Conservation (phyloP, 768 basidiomycete genomes). For the Suillus placidus region DNA sequence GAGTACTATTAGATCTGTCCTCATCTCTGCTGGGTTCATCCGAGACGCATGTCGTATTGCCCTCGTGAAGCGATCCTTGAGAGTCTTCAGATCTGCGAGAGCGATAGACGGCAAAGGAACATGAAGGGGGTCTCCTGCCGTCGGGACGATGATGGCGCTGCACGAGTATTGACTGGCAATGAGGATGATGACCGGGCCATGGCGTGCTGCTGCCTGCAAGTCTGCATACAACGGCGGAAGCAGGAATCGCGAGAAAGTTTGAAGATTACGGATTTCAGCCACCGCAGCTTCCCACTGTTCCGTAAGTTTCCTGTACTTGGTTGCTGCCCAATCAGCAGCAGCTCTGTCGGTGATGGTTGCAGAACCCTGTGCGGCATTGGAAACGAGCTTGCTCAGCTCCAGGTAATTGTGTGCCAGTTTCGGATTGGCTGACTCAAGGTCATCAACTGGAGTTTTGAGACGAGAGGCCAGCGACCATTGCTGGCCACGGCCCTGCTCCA, state of each 20-base stretch:
- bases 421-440: neutral
- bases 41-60: neutral
- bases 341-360: neutral
- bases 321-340: neutral
- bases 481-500: constrained; percentile 24
- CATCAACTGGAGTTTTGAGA: constrained; percentile 20
- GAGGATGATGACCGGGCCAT: neutral
- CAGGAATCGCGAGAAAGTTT: neutral
- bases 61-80: neutral
- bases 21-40: too few relatives aligned
- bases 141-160: neutral
- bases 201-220: neutral
- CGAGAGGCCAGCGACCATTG: constrained; percentile 31
- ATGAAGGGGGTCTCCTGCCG: neutral
- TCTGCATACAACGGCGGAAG: neutral
- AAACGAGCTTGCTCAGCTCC: neutral
- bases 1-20: neutral
- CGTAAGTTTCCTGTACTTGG: neutral
- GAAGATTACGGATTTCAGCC: neutral
- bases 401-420: neutral
- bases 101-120: neutral
- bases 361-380: neutral
- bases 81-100: neutral
- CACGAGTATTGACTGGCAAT: neutral
- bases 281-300: neutral